phyloP scores from a whole-genome alignment of 2,329 filamentous ascomycete species.

The Dothideomycetes sp. region DNA sequence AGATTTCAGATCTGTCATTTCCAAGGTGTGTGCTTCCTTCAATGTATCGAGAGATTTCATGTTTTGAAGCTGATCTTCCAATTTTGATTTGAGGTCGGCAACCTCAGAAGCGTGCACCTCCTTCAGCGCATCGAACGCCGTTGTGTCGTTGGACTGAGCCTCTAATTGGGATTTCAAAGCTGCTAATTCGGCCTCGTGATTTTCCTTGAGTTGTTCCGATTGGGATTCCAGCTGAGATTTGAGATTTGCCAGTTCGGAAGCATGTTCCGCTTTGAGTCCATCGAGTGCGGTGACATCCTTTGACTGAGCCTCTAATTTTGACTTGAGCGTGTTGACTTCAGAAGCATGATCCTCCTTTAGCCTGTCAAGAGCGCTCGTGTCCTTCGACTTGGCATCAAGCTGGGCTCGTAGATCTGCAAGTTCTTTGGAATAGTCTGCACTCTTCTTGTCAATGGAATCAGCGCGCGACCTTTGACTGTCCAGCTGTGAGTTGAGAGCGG shows the following conservation, averaged over 20 bases:
- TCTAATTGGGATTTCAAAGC: background rate
- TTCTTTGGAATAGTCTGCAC: too few relatives aligned
- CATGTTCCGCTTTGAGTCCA: conserved; percentile 1
- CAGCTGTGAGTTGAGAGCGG: background rate
- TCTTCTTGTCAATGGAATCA: too few relatives aligned
- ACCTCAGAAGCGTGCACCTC: conserved; percentile 1
- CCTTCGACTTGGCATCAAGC: too few relatives aligned
- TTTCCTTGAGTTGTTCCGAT: background rate
- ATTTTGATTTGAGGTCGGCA: background rate
- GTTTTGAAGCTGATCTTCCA: background rate
- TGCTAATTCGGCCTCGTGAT: background rate
- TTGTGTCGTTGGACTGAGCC: background rate
- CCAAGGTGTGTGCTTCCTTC: background rate
- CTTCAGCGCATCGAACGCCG: background rate
- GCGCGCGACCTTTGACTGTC: background rate
- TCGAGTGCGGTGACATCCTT: background rate
- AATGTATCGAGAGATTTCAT: background rate
- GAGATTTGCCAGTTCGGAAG: background rate
- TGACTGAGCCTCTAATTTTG: too few relatives aligned
- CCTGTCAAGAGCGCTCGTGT: too few relatives aligned
- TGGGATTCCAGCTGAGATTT: conserved; percentile 3
- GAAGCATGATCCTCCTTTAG: too few relatives aligned
- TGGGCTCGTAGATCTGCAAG: too few relatives aligned
- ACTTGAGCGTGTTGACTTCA: too few relatives aligned
- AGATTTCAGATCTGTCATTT: background rate